A percentile compares a stretch with the other conserved stretches of the same genome.
Conservation (phyloP, 192 early-diverging fungal species). For the Diversispora epigaea region DNA sequence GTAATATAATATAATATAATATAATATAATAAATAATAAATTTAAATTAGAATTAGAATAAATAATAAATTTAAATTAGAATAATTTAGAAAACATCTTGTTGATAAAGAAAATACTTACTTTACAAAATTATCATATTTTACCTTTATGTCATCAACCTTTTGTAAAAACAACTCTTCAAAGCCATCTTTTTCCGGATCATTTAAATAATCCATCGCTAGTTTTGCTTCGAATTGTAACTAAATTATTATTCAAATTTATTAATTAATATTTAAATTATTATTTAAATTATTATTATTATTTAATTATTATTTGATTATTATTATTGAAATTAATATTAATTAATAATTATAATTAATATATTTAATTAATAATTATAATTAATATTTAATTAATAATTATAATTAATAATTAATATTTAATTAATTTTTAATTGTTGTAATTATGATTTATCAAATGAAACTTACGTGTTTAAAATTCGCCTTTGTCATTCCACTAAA, state of each 20-base stretch:
- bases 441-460: conserved; percentile 13
- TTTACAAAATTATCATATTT: conserved; percentile 72
- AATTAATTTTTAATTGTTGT: too few relatives aligned
- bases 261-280: conserved; percentile 37
- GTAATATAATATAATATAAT: too few relatives aligned
- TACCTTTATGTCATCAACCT: conserved; percentile 60
- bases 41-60: neutral
- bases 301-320: conserved; percentile 40
- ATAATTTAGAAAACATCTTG: neutral
- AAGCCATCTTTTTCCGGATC: conserved; percentile 69
- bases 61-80: neutral
- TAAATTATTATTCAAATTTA: conserved; percentile 38
- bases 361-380: too few relatives aligned
- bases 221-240: conserved; percentile 69
- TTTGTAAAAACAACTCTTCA: conserved; percentile 74
- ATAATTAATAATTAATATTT: too few relatives aligned
- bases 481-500: conserved; percentile 66
- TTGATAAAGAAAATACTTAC: conserved; percentile 32
- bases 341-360: too few relatives aligned
- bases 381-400: too few relatives aligned
- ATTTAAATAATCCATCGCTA: conserved; percentile 64
- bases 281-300: conserved; percentile 20
- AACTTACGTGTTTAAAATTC: conserved; percentile 61
- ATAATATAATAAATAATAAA: neutral
- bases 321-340: too few relatives aligned